Conservation (phyloP, 495 filamentous ascomycete species). For the Xylaria venustula region DNA sequence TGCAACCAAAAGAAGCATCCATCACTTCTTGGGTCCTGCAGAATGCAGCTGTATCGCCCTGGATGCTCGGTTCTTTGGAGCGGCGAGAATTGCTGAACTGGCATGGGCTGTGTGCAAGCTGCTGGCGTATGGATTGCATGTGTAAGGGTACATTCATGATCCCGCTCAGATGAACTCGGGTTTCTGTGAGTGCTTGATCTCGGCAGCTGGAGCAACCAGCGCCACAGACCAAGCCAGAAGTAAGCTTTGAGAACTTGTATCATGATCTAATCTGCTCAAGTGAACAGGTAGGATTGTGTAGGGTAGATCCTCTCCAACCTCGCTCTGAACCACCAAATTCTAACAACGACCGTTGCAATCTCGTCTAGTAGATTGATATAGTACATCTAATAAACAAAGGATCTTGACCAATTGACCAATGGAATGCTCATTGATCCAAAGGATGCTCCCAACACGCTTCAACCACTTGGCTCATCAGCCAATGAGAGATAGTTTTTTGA, state of each 20-base stretch:
- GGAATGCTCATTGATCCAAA: background rate
- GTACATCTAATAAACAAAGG: too few species aligned
- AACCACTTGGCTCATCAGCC: background rate
- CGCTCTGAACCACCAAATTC: too few species aligned
- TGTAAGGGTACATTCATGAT: background rate
- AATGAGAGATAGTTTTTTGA: too few species aligned
- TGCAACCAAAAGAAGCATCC: background rate
- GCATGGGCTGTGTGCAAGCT: background rate
- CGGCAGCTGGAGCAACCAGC: background rate
- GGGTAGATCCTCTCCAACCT: background rate
- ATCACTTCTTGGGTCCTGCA: constrained; percentile 8
- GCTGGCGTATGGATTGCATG: background rate
- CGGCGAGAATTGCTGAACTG: background rate
- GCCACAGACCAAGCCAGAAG: too few species aligned
- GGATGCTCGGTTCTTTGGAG: background rate
- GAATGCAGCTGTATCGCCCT: background rate
- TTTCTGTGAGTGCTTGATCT: background rate
- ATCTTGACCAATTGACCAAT: background rate
- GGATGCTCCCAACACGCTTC: background rate
- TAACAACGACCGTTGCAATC: background rate
- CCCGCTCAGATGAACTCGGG: background rate
- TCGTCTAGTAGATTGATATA: too few species aligned
- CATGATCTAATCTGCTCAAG: constrained; percentile 4
- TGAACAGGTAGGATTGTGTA: background rate
- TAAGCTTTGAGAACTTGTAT: background rate